phyloP scores from a whole-genome alignment of 2,329 filamentous ascomycete genomes.

The Pyrenochaeta sp. region DNA sequence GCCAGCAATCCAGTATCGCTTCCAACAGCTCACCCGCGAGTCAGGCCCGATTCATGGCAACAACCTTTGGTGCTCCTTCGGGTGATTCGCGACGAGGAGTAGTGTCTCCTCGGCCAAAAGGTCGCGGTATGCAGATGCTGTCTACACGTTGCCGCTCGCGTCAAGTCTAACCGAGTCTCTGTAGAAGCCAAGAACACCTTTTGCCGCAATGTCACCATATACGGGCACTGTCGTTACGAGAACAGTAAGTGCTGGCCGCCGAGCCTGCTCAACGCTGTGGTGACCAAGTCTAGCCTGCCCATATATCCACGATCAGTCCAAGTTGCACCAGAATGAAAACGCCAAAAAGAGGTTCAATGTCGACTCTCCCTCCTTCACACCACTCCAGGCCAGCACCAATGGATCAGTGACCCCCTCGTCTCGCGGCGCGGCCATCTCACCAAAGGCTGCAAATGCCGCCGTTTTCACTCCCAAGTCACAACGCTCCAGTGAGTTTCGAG shows the following conservation, averaged over 20 bases:
- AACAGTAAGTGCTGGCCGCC: constrained; percentile 64
- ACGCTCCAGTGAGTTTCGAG: constrained; percentile 48
- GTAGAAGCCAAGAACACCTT: constrained; percentile 82
- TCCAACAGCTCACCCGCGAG: constrained; percentile 21
- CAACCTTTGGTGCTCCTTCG: constrained; percentile 46
- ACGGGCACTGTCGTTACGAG: constrained; percentile 91
- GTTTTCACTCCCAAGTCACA: constrained; percentile 78
- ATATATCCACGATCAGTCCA: constrained; percentile 85
- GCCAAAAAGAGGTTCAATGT: constrained; percentile 86
- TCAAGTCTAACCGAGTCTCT: constrained; percentile 29
- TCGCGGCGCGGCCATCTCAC: constrained; percentile 82
- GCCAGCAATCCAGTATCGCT: constrained; percentile 22
- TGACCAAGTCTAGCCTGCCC: constrained; percentile 64
- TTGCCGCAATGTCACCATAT: constrained; percentile 92
- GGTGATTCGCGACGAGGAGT: constrained; percentile 53
- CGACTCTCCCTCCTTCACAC: constrained; percentile 95
- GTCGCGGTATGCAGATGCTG: constrained; percentile 47
- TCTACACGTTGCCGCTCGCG: neutral
- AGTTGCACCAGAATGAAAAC: constrained; percentile 63
- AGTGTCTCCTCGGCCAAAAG: constrained; percentile 54
- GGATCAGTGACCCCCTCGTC: constrained; percentile 55
- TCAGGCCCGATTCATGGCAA: constrained; percentile 47
- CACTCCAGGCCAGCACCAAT: constrained; percentile 62
- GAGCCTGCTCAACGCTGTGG: constrained; percentile 12
- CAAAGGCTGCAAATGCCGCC: constrained; percentile 87